Percentiles rank a stretch among this genome's conserved stretches.
Conservation (phyloP, 179 eudicot genomes). For the Beta lomatogona region DNA sequence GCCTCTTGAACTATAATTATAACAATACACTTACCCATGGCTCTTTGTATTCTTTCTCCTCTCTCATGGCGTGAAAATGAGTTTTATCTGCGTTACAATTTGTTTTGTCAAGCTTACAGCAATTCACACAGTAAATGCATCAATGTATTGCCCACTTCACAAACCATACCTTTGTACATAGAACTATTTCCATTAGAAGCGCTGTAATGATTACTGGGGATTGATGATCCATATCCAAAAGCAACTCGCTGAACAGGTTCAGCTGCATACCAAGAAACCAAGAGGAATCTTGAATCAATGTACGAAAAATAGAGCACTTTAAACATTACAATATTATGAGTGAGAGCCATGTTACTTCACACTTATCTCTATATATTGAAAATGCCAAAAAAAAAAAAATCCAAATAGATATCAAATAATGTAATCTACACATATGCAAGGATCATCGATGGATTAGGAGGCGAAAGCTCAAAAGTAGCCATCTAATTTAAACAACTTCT, state of each 20-base stretch:
- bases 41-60: conserved; percentile 62
- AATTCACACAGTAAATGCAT: conserved; percentile 18
- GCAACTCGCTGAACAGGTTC: conserved; percentile 52
- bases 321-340: background rate
- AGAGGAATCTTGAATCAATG: background rate
- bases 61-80: conserved; percentile 25
- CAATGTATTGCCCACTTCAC: conserved; percentile 30
- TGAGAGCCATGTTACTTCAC: background rate
- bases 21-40: conserved; percentile 69
- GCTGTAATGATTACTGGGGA: conserved; percentile 38
- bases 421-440: background rate
- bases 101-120: background rate
- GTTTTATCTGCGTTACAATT: conserved; percentile 29
- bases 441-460: background rate
- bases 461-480: background rate
- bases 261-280: conserved; percentile 37
- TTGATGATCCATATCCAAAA: conserved; percentile 56
- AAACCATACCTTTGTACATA: conserved; percentile 36
- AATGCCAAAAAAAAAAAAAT: background rate
- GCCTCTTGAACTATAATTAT: background rate
- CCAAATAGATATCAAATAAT: background rate
- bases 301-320: background rate
- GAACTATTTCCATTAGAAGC: conserved; percentile 30
- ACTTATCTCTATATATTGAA: background rate
- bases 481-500: background rate